Evolutionary conservation across 2,329 filamentous ascomycete species (phyloP).

Genomic region (Camillea tinctor): DNA sequence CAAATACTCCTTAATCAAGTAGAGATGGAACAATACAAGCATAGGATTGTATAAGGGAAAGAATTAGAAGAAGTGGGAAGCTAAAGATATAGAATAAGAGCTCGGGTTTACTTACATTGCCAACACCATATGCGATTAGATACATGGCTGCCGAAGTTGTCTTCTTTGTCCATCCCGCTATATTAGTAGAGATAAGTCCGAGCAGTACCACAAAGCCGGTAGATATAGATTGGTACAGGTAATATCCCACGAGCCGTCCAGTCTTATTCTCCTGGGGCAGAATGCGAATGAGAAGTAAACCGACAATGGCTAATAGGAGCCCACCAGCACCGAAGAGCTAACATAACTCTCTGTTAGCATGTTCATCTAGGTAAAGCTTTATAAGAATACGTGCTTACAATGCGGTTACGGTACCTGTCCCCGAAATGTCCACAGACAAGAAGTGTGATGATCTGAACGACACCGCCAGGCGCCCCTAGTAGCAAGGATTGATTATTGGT

Average conservation of each 20-base stretch:
- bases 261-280: conserved; percentile 56
- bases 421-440: conserved; percentile 50
- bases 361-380: not conserved
- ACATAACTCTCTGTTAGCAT: conserved; percentile 7
- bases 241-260: conserved; percentile 63
- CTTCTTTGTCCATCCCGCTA: conserved; percentile 58
- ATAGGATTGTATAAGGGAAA: not conserved
- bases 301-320: conserved; percentile 53
- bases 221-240: conserved; percentile 59
- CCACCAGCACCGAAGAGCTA: conserved; percentile 51
- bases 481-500: conserved; percentile 61
- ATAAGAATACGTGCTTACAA: conserved; percentile 33
- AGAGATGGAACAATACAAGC: too few species aligned
- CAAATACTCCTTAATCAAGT: too few species aligned
- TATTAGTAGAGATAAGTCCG: conserved; percentile 62
- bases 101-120: conserved; percentile 38
- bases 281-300: conserved; percentile 63
- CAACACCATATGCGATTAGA: conserved; percentile 50
- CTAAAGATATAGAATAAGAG: not conserved
- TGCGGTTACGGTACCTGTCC: conserved; percentile 54
- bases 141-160: conserved; percentile 56
- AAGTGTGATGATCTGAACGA: conserved; percentile 60
- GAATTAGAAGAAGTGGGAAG: not conserved
- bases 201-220: conserved; percentile 64
- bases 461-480: conserved; percentile 64